Evolutionary conservation across 805 yeast genomes (phyloP).

Genomic region (Phaffomyces antillensis): DNA sequence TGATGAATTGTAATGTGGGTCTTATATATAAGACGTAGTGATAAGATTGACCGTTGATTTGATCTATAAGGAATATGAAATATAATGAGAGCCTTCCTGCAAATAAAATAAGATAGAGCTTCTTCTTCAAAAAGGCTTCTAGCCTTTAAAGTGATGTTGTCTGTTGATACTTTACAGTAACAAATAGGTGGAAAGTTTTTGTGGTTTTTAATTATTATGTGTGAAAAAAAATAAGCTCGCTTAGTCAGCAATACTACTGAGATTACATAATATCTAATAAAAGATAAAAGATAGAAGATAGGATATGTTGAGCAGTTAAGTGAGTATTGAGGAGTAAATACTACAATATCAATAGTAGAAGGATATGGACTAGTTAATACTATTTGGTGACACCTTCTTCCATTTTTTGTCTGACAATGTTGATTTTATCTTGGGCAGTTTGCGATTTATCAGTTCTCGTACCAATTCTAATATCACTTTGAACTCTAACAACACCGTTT

Average conservation of each 20-base stretch:
- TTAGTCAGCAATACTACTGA: neutral
- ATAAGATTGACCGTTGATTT: neutral
- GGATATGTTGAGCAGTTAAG: no score
- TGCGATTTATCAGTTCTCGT: constrained; percentile 74
- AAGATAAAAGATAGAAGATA: no score
- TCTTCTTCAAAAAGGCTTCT: neutral
- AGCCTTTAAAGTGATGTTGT: neutral
- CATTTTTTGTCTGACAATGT: constrained; percentile 51
- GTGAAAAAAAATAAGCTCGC: neutral
- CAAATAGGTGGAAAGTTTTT: neutral
- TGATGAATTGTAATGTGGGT: no score
- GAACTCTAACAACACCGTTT: constrained; percentile 70
- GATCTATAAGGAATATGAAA: neutral
- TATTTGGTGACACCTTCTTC: constrained; percentile 6
- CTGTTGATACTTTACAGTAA: no score
- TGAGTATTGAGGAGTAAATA: no score
- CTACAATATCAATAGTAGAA: no score
- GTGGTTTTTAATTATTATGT: neutral
- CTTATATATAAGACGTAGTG: no score
- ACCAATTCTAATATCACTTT: constrained; percentile 82
- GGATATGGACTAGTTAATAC: neutral
- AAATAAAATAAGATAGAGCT: neutral
- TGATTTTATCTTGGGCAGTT: constrained; percentile 65
- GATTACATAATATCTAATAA: no score
- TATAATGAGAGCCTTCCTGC: no score